Conservation (phyloP, 352 stramenopile genomes). For the Pseudoperonospora humuli region DNA sequence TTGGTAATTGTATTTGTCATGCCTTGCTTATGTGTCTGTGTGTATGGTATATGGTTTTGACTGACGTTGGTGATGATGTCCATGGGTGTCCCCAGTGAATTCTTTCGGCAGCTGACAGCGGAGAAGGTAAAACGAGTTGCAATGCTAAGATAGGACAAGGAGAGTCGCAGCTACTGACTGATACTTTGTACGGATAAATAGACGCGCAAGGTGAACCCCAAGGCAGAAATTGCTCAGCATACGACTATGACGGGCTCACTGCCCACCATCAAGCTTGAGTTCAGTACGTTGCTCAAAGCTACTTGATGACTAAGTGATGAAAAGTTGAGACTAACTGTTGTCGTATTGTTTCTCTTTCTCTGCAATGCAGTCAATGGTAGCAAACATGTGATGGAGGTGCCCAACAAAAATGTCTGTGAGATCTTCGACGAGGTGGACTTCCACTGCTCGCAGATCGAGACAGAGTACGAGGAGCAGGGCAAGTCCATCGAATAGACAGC, state of each 20-base stretch:
- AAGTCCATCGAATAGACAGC: conserved; percentile 74
- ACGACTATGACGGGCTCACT: conserved; percentile 44
- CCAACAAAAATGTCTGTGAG: conserved; percentile 66
- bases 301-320: not conserved
- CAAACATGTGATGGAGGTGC: conserved; percentile 62
- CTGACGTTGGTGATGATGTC: conserved; percentile 3
- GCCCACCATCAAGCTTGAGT: conserved; percentile 71
- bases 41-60: not conserved
- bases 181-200: conserved; percentile 6
- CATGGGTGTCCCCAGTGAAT: conserved; percentile 42
- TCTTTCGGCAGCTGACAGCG: conserved; percentile 76
- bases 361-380: conserved; percentile 58
- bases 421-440: conserved; percentile 83
- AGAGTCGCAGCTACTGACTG: not conserved
- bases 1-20: conserved; percentile 35
- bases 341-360: not conserved
- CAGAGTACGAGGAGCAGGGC: conserved; percentile 74
- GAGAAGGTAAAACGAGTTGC: conserved; percentile 43
- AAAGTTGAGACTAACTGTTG: not conserved
- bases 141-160: not conserved
- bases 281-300: conserved; percentile 38
- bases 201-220: conserved; percentile 73
- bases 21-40: not conserved
- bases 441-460: conserved; percentile 82
- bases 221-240: conserved; percentile 59